Base-by-base conservation (phyloP, 1,139 yeast species). In the Sugiyamaella novakii region DNA sequence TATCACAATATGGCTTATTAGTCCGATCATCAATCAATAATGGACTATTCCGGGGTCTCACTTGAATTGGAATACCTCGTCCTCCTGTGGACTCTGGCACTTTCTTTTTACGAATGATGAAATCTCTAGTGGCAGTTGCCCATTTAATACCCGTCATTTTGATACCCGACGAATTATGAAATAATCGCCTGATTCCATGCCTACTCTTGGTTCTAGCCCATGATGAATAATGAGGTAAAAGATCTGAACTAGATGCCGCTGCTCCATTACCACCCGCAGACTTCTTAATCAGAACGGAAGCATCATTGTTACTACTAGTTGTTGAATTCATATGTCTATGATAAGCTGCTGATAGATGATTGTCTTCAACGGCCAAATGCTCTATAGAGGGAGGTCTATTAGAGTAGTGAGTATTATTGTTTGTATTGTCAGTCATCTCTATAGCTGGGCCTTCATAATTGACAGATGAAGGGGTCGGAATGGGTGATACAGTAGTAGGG, bases 31-130 rank as follows among this genome's bases (percentile, higher is more conserved):
- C 96, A 1, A 84, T 64, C 22, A 65, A 59, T n/a, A 24, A 45
- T 18, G 57, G 54, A 22, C 64, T 60, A 41, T 64, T 66, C 42
- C 59, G 61, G 1, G 61, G 59, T 11, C 46, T 49, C 14, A 65
- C 51, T 34, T 59, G 61, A 11, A 91, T 64, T 0, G 96, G 96
- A n/a, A 91, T 77, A 29, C 75, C 72, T 53, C 98, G 73, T 2
- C 97, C 97, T 43, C 81, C 77, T 47, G 75, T 76, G 0, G 95
- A 77, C 5, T 81, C 77, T 1, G 80, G 77, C 17, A 76, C 63
- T 5, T 66, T 64, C 41, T 70, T 66, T 6, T 67, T 69, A 15
- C 83, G 80, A 24, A 78, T 58, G 4, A 81, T 47, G 28, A 64
- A 64, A 47, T 67, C 66, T 34, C 50, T 49, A 5, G 50, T 15